Base-by-base conservation (phyloP, 108 stramenopile genomes). In the Skeletonema potamos region DNA sequence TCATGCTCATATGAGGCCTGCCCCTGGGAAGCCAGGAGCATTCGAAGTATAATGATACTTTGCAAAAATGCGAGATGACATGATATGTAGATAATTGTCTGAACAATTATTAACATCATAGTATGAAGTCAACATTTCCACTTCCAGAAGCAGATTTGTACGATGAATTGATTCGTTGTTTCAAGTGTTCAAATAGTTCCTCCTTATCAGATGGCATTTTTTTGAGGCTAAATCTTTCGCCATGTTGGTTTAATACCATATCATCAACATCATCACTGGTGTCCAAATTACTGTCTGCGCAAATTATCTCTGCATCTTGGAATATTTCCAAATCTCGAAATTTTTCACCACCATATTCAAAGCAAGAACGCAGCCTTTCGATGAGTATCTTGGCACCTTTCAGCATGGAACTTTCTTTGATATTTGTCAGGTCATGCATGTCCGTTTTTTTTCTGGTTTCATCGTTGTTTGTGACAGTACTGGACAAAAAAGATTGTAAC, bases 301-400 rank as follows among this genome's bases (percentile, higher is more conserved):
- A 51, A 22, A 51, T 1, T 6, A 51, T 8, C 48, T 51, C 1
- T 10, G 8, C 48, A 22, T 51, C 48, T 41, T 41, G 15, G 17
- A 57, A 68, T 27, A 51, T 48, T 7, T 68, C 24, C n/a, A 37
- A 7, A 34, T 55, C 33, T 12, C 27, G 20, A 24, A 56, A 68
- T 27, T 68, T 11, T 15, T 55, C 66, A 15, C 66, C 66, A 5
- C 66, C 66, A 20, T 56, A 36, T 68, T 55, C 54, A 68, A 68
- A 68, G 55, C 55, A 68, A 3, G 33, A 30, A 22, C 55, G 36
- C 10, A 68, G 36, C 34, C 66, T 68, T 22, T 55, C 55, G 39
- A 57, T 1, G 2, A 68, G 55, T 13, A 39, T 22, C 6, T 32
- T 34, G 0, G 46, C 54, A 68, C 55, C 66, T 22, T 48, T 32